Evolutionary conservation across 2,329 filamentous ascomycete genomes (phyloP), one percentile per base, ranked within the genome.

Genomic region (Cladophialophora carrionii): DNA sequence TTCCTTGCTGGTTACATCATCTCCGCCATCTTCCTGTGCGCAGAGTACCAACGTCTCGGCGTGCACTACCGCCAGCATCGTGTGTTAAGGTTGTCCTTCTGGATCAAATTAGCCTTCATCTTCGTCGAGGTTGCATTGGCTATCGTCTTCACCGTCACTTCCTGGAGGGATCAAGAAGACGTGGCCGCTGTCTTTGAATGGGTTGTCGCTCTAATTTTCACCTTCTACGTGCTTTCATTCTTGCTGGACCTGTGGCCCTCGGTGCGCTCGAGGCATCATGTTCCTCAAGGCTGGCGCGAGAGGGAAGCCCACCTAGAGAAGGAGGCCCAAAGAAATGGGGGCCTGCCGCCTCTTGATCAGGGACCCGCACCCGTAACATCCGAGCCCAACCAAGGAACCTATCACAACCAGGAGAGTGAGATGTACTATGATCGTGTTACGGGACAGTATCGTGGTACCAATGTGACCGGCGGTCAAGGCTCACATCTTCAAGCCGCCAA

Each of bases 1-100:
- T 99, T 99, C 77, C 91, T 97, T 62, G 87, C 78, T 14, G 95
- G 92, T 37, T 98, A 96, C 76, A 81, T 97, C 61, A 75, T 96
- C 61, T 91, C 88, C 4, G 93, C 94, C 62, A 84, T 97, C 71
- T 94, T 93, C 77, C 90, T 94, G 70, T 97, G 93, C 81, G 88
- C 71, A 62, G 92, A 97, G 76, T 97, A 96, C 76, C 89, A 95
- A 73, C 88, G 91, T 2, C 84, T 98, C 1, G 92, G 92, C 29
- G 87, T 89, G 60, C 88, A 89, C 75, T 91, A 93, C 80, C 89
- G 89, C 68, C 70, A 75, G 8, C 86, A 94, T 77, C 85, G 83
- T 61, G 80, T 95, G 70, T 85, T 99, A 10, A 85, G 88, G 55
- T 76, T 83, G 65, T 95, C 90, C 63, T 98, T 98, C 82, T 93